phyloP scores from a whole-genome alignment of 306 rosid genomes.

The Cucurbita maxima region DNA sequence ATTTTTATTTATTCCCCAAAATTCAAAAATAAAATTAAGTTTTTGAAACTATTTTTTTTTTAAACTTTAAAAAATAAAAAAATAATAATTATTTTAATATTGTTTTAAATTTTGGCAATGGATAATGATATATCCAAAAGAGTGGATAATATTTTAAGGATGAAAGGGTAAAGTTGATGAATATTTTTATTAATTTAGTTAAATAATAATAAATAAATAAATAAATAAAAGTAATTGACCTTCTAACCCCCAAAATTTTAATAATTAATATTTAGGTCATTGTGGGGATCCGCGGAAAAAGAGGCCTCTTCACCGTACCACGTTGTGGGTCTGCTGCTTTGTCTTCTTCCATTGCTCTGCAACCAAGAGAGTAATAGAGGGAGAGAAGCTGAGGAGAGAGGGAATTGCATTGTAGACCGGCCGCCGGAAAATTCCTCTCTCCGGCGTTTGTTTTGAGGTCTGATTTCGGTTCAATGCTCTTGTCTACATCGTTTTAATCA shows the following conservation, averaged over 20 bases:
- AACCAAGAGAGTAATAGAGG: conserved; percentile 1
- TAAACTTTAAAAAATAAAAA: no score
- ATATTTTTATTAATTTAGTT: no score
- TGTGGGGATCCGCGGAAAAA: conserved; percentile 18
- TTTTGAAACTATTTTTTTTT: no score
- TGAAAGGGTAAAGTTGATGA: no score
- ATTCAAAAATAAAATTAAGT: no score
- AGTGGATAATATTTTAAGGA: no score
- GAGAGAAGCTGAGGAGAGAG: conserved; percentile 1
- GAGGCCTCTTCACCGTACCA: neutral
- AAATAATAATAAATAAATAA: neutral
- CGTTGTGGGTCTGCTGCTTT: conserved; percentile 1
- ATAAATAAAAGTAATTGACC: neutral
- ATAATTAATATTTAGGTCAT: conserved; percentile 8
- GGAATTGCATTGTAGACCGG: neutral
- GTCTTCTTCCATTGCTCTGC: conserved; percentile 11
- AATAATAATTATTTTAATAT: no score
- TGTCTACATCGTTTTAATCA: neutral
- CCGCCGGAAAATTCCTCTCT: neutral
- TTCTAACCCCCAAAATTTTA: neutral
- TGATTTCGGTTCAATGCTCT: conserved; percentile 12
- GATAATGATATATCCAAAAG: no score
- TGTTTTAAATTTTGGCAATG: no score
- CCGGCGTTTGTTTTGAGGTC: neutral
- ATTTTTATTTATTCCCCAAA: no score